Evolutionary conservation across 2,329 filamentous ascomycete genomes (phyloP), one percentile per base, ranked within the genome.

Genomic region (Teratosphaeria epicoccoides): DNA sequence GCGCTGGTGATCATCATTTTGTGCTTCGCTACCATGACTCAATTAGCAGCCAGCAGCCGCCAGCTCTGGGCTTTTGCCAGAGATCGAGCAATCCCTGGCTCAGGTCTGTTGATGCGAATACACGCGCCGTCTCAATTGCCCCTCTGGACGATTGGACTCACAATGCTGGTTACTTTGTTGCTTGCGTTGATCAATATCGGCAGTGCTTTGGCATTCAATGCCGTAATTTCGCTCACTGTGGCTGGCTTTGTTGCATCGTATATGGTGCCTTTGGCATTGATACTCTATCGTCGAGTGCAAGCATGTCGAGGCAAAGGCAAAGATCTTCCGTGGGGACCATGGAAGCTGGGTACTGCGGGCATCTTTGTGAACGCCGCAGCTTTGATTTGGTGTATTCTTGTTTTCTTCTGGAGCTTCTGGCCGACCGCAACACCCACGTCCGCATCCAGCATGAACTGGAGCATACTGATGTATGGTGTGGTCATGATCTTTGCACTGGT

Each of bases 221-320:
- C 62, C 45, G 62, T 68, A 51, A 57, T 64, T 20, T 67, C 65
- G 6, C 56, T 68, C 1, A 63, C 61, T 0, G 57, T 62, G 2
- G 57, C 61, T 2, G 65, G 60, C 5, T 59, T 68, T 14, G 58
- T 68, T 52, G 59, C 53, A 20, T 66, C 65, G 1, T 68, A 68
- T 55, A 56, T 67, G 28, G 57, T 68, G n/a, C n/a, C n/a, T n/a
- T n/a, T n/a, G n/a, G n/a, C n/a, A n/a, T n/a, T n/a, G n/a, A n/a
- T n/a, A n/a, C n/a, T n/a, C n/a, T n/a, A n/a, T n/a, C n/a, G n/a
- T 61, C 59, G 25, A 65, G 67, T 48, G 65, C 65, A 43, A 66
- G 66, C 24, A 53, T 59, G 9, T 52, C 56, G 20, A 48, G 51
- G 20, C 51, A 53, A 24, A 52, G 59, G 56, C 43, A 48, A 59